Base-by-base conservation (phyloP, 2,329 filamentous ascomycete genomes). In the Pochonia chlamydosporia region DNA sequence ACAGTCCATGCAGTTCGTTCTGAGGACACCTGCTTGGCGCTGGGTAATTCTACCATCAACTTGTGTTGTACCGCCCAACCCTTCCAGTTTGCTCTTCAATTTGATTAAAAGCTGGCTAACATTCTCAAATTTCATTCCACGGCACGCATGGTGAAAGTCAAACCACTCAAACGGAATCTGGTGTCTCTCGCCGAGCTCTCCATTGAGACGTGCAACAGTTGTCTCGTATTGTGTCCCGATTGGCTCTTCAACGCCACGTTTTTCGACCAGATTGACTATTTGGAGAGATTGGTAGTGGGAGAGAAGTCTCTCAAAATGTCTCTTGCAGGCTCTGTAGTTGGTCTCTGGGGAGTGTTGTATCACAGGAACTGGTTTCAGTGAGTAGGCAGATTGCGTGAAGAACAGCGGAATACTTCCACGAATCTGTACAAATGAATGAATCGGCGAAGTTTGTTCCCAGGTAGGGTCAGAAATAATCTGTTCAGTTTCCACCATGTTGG, bases 1-100 rank as follows among this genome's bases (percentile, higher is more conserved):
- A 57, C 93, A 99, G 61, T 99, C 93, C 93, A 99, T 97, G 65
- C 93, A 99, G 61, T 99, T 99, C 2, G 90, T 96, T 47, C 93
- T 79, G n/a, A 97, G 64, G 6, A 95, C 80, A 1, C 91, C 91
- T 23, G 71, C 74, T 62, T 96, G 91, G 40, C 62, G 70, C 4
- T 61, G 56, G 14, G 66, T 56, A 13, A 78, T 49, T 25, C 65
- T 60, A 2, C 73, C 75, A 16, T 71, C 65, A 11, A 66, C 57
- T 45, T 75, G 70, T 3, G 87, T 77, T 0, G 86, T 89, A 69
- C 87, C 90, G 1, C 87, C 84, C 40, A 85, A 81, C 4, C 75
- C 71, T 37, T 86, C 81, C 10, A 96, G 71, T n/a, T 78, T 82
- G 4, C 75, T 68, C 24, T 78, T 78, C 4, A 97, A 67, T 1